phyloP scores from a whole-genome alignment of 495 filamentous ascomycete species.

The Talaromyces nanjingensis region DNA sequence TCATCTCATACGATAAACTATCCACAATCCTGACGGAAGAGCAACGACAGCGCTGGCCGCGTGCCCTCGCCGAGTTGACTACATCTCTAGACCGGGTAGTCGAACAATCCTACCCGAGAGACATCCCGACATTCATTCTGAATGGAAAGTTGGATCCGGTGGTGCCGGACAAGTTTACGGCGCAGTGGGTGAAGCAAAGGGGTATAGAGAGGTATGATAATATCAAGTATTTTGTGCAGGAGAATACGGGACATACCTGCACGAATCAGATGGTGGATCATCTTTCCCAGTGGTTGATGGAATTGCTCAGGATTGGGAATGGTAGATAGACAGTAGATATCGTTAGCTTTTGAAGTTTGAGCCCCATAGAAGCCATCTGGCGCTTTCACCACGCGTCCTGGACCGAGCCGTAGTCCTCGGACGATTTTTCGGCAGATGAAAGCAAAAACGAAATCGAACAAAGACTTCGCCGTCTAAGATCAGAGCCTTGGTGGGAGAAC shows the following conservation, averaged over 20 bases:
- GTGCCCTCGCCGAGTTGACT: not conserved
- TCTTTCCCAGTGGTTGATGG: constrained; percentile 4
- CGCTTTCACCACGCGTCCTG: too few species aligned
- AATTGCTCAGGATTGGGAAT: not conserved
- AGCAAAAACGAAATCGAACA: too few species aligned
- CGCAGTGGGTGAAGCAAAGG: constrained; percentile 2
- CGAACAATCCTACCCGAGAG: not conserved
- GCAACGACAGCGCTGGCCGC: constrained; percentile 3
- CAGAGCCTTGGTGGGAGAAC: too few species aligned
- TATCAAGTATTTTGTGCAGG: constrained; percentile 7
- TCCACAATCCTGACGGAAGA: not conserved
- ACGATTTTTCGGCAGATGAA: too few species aligned
- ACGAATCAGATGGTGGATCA: constrained; percentile 5
- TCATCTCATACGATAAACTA: not conserved
- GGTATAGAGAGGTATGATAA: not conserved
- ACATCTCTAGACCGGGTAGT: not conserved
- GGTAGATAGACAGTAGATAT: not conserved
- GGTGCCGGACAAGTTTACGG: constrained; percentile 5
- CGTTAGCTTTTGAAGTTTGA: too few species aligned
- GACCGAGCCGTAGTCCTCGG: too few species aligned
- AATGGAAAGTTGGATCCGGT: constrained; percentile 4
- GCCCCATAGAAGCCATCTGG: too few species aligned
- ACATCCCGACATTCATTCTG: constrained; percentile 6
- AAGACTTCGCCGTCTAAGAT: too few species aligned
- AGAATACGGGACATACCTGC: constrained; percentile 7